phyloP scores from a whole-genome alignment of 2,329 filamentous ascomycete genomes.

The Boeremia exigua region DNA sequence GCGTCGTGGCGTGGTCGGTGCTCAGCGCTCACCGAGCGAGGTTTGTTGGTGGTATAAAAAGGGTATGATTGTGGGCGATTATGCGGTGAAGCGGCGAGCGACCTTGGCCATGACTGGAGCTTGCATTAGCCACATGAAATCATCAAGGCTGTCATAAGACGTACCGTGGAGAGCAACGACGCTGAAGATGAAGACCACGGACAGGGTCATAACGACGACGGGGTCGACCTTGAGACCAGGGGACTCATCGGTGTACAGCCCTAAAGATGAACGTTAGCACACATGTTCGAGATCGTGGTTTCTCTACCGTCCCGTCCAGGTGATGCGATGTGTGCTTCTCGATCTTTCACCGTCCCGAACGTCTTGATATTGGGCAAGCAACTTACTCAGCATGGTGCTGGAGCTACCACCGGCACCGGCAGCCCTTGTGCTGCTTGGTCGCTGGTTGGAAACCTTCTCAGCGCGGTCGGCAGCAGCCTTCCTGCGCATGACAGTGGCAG shows the following conservation, averaged over 20 bases:
- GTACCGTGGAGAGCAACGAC: conserved; percentile 96
- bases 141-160: conserved; percentile 37
- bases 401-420: conserved; percentile 95
- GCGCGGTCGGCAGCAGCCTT: conserved; percentile 96
- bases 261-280: conserved; percentile 50
- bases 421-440: conserved; percentile 89
- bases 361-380: not conserved
- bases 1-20: conserved; percentile 2
- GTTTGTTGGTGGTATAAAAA: conserved; percentile 17
- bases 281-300: not conserved
- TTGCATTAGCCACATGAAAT: conserved; percentile 19
- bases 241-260: conserved; percentile 97
- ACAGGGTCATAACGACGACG: conserved; percentile 94
- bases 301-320: not conserved
- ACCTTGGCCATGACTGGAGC: conserved; percentile 88
- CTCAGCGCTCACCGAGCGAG: conserved; percentile 6
- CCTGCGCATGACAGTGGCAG: conserved; percentile 92
- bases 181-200: conserved; percentile 97
- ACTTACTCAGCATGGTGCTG: conserved; percentile 96
- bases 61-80: conserved; percentile 19
- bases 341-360: not conserved
- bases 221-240: conserved; percentile 97
- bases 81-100: conserved; percentile 80
- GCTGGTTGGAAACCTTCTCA: conserved; percentile 92
- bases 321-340: not conserved